Evolutionary conservation across 768 basidiomycete genomes (phyloP).

Genomic region (Suillus tomentosus): DNA sequence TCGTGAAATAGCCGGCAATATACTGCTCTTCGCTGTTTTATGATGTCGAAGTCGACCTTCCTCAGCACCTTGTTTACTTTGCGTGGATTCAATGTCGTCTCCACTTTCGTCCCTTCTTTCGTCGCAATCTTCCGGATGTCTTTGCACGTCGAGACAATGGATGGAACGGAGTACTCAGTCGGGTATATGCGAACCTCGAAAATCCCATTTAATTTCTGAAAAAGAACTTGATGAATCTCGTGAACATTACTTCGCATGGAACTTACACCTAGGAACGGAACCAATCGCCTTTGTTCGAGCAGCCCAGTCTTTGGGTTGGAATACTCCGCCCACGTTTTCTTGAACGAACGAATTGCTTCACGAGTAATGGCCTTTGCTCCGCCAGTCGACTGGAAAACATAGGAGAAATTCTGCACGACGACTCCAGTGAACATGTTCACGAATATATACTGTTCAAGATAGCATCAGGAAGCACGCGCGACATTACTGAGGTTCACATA

Average conservation of each 20-base stretch:
- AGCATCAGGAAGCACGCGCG: not conserved
- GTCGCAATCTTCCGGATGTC: constrained; percentile 38
- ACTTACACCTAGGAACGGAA: constrained; percentile 81
- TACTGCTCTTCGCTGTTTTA: constrained; percentile 66
- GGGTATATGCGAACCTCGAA: constrained; percentile 91
- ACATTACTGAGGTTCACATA: constrained; percentile 34
- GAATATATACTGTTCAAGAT: constrained; percentile 77
- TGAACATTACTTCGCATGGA: not conserved
- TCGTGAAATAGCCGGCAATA: constrained; percentile 87
- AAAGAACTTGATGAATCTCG: constrained; percentile 10
- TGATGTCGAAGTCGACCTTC: constrained; percentile 62
- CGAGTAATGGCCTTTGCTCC: constrained; percentile 82
- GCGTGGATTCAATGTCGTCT: constrained; percentile 50
- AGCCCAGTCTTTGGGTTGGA: constrained; percentile 79
- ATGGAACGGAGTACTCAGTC: constrained; percentile 58
- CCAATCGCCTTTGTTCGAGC: constrained; percentile 68
- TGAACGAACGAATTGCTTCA: constrained; percentile 92
- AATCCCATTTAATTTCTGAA: constrained; percentile 77
- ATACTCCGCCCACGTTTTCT: constrained; percentile 90
- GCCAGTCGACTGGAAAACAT: constrained; percentile 87
- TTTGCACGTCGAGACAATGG: constrained; percentile 56
- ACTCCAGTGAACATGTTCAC: constrained; percentile 97
- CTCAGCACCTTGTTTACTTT: constrained; percentile 61
- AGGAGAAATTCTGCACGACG: constrained; percentile 94
- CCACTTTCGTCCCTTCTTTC: constrained; percentile 32